phyloP scores from a whole-genome alignment of 2,329 filamentous ascomycete species.

The Penicillium polonicum region DNA sequence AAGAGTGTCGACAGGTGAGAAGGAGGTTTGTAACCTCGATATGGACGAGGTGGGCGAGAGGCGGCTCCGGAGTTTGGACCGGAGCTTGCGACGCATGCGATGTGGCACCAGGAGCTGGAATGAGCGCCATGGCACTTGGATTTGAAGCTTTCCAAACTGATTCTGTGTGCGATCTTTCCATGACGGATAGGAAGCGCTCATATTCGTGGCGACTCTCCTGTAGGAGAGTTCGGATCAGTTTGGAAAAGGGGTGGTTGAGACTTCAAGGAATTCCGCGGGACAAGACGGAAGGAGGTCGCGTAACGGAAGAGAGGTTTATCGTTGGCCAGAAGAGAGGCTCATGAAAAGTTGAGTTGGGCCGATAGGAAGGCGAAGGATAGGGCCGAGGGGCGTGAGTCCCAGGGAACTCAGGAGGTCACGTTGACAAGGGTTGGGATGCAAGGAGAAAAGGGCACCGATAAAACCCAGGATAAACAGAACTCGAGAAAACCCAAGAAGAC shows the following conservation, averaged over 20 bases:
- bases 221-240: slow-evolving; percentile 20
- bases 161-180: slow-evolving; percentile 49
- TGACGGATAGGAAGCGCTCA: slow-evolving; percentile 41
- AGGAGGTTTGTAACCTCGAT: slow-evolving; percentile 74
- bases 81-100: slow-evolving; percentile 64
- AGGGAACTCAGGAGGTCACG: slow-evolving; percentile 25
- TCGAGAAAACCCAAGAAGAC: slow-evolving; percentile 16
- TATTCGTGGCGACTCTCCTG: slow-evolving; percentile 29
- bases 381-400: slow-evolving; percentile 10
- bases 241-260: slow-evolving; percentile 4
- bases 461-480: slow-evolving; percentile 12
- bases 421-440: slow-evolving; percentile 30
- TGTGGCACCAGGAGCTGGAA: slow-evolving; percentile 57
- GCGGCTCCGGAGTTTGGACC: slow-evolving; percentile 67
- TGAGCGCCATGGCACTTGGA: slow-evolving; percentile 51
- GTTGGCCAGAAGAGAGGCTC: slow-evolving; percentile 10
- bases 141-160: slow-evolving; percentile 46
- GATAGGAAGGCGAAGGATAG: slow-evolving; percentile 11
- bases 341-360: slow-evolving; percentile 9
- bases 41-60: slow-evolving; percentile 70
- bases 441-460: slow-evolving; percentile 27
- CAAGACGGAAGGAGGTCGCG: slow-evolving; percentile 23
- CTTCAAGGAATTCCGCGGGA: slow-evolving; percentile 22
- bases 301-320: slow-evolving; percentile 8
- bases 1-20: slow-evolving; percentile 75